These are phyloP conservation scores for Auxenochlorella pyrenoidosa DNA, from an alignment of 139 green algal species.

Conservation along the genomic window DNA sequence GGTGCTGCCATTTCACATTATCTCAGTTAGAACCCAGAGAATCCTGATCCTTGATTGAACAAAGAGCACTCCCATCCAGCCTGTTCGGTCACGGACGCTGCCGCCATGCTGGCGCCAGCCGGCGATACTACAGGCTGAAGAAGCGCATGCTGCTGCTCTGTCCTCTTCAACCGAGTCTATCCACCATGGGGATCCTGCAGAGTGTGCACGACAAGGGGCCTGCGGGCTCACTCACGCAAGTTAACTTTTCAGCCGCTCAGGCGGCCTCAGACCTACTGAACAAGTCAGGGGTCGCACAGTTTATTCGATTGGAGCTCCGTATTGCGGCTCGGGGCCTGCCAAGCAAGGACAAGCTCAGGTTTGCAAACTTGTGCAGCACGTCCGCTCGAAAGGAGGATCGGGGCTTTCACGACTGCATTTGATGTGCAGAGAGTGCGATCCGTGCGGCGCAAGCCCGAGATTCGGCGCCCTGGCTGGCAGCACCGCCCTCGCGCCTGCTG, in stretches of 20 bases:
- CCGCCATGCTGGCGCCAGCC: too few species aligned
- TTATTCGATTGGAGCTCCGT: not conserved
- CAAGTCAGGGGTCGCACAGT: not conserved
- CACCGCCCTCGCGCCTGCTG: not conserved
- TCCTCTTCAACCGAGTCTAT: too few species aligned
- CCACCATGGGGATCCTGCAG: not conserved
- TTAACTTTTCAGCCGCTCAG: not conserved
- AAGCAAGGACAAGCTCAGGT: conserved; percentile 10
- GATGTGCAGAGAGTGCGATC: not conserved
- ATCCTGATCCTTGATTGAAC: too few species aligned
- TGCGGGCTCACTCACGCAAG: not conserved
- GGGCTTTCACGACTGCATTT: too few species aligned
- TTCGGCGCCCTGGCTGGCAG: not conserved
- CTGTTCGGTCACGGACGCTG: too few species aligned
- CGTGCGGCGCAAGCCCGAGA: not conserved
- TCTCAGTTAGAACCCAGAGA: too few species aligned
- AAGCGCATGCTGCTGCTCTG: too few species aligned
- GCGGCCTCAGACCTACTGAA: not conserved
- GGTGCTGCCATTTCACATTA: too few species aligned
- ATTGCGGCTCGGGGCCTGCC: not conserved
- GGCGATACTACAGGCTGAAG: too few species aligned
- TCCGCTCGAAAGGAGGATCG: too few species aligned
- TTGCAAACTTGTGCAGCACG: too few species aligned
- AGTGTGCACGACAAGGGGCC: not conserved
- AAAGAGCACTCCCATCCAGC: too few species aligned